phyloP scores from a whole-genome alignment of 805 yeast genomes.

The Kodamaea sagamina region DNA sequence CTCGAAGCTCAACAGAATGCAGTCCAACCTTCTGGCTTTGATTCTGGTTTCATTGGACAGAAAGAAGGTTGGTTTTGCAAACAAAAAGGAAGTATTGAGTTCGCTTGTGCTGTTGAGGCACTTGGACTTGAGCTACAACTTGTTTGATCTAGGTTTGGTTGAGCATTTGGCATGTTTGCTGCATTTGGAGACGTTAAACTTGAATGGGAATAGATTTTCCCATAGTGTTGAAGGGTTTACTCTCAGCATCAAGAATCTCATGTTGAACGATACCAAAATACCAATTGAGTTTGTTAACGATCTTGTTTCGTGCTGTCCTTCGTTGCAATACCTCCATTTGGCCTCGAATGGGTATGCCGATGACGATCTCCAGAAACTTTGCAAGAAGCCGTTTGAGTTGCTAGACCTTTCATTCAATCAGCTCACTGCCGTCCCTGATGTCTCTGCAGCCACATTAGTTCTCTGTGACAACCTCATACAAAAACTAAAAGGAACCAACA shows the following conservation, averaged over 20 bases:
- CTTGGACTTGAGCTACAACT: slow-evolving; percentile 64
- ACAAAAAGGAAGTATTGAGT: slow-evolving; percentile 20
- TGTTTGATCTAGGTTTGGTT: slow-evolving; percentile 41
- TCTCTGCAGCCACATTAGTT: slow-evolving; percentile 20
- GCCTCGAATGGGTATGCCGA: slow-evolving; percentile 36
- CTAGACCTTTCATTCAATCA: slow-evolving; percentile 45
- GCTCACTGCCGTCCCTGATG: slow-evolving; percentile 31
- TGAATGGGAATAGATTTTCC: slow-evolving; percentile 56
- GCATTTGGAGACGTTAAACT: slow-evolving; percentile 40
- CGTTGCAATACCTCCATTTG: slow-evolving; percentile 32
- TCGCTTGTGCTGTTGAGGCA: slow-evolving; percentile 16
- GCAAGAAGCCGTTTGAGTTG: slow-evolving; percentile 19
- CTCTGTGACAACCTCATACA: slow-evolving; percentile 40
- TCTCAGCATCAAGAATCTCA: slow-evolving; percentile 15
- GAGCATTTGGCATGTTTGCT: slow-evolving; percentile 39
- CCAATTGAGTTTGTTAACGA: slow-evolving; percentile 17
- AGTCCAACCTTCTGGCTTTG: slow-evolving; percentile 48
- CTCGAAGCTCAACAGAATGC: slow-evolving; percentile 51
- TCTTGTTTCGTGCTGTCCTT: slow-evolving; percentile 38
- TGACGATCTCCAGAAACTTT: slow-evolving; percentile 16
- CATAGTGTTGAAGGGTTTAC: neutral
- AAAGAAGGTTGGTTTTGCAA: slow-evolving; percentile 29
- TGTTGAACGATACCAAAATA: slow-evolving; percentile 30
- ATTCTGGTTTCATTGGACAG: slow-evolving; percentile 52
- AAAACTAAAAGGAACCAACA: slow-evolving; percentile 4